Base-by-base conservation (phyloP, 768 basidiomycete species). In the Royoungia palumana region DNA sequence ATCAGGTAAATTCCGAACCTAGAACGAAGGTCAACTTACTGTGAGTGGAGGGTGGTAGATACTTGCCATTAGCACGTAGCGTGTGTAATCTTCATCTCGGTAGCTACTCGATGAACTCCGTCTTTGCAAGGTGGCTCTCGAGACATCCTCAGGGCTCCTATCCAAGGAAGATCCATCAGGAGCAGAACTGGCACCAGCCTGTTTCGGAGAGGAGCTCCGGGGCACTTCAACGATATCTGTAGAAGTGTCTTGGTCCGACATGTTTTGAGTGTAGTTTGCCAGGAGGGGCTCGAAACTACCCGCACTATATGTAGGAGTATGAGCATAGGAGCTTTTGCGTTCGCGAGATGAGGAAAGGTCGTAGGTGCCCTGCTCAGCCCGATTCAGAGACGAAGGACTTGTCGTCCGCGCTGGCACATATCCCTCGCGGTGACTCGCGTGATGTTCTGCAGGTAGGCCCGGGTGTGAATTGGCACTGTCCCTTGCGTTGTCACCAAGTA, bases 271-370 rank as follows among this genome's bases (percentile, higher is more conserved):
- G 48, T 73, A 79, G 12, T 71, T 66, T 21, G 77, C 74, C 40
- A 86, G 66, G 19, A 86, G 68, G 22, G 81, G 81, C 54, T 86
- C 84, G 47, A 75, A 75, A 65, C 83, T 85, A 13, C 76, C 80
- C 2, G 70, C 72, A 51, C 79, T 79, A 38, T 77, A 70, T 51
- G 76, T 75, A 37, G 74, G 69, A 22, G 72, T 70, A 60, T 81
- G 74, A 21, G 70, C 68, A 21, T 62, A 67, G 11, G 66, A 67
- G 32, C 70, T 59, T 58, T 58, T 58, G 38, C 64, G 56, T 39
- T 65, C 58, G 39, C 64, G 61, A 46, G 54, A 62, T 24, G 68
- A 64, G 22, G 64, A 54, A 25, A 59, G 51, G 35, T 62, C 66
- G 16, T 56, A 56, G 30, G 44, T 47, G 14, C 44, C 43, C 5